Evolutionary conservation across 2,329 filamentous ascomycete genomes (phyloP).

Genomic region (Trichoderma pleuroti): DNA sequence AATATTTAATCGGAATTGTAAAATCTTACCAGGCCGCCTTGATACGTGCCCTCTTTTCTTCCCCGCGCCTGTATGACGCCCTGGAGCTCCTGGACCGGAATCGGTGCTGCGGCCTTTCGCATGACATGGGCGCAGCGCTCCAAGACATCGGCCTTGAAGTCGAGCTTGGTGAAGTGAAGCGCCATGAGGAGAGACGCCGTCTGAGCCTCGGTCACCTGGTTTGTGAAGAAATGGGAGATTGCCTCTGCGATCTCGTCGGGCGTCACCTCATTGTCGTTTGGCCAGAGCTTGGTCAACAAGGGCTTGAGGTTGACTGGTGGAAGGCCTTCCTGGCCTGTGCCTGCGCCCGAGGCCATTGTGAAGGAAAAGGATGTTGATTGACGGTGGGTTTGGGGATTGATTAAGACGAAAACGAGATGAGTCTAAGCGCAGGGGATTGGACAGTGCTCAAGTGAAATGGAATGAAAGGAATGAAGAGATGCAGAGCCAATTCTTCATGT

Average conservation of each 20-base stretch:
- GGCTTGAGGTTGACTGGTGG: slow-evolving; percentile 60
- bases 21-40: slow-evolving; percentile 71
- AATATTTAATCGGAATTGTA: neutral
- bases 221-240: slow-evolving; percentile 86
- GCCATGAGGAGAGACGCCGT: slow-evolving; percentile 83
- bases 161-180: slow-evolving; percentile 84
- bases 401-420: neutral
- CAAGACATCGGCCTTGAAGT: slow-evolving; percentile 80
- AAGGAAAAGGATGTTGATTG: neutral
- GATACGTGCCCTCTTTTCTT: slow-evolving; percentile 68
- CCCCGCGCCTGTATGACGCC: slow-evolving; percentile 58
- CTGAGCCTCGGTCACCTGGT: slow-evolving; percentile 83
- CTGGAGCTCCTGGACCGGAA: slow-evolving; percentile 62
- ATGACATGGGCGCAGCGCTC: slow-evolving; percentile 80
- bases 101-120: slow-evolving; percentile 70
- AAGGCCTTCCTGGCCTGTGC: slow-evolving; percentile 27
- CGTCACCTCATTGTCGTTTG: slow-evolving; percentile 53
- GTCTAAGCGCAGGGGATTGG: neutral
- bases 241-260: slow-evolving; percentile 85
- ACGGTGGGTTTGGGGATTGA: neutral
- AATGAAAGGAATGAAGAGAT: neutral
- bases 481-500: neutral
- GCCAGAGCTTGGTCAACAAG: slow-evolving; percentile 71
- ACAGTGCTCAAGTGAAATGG: neutral
- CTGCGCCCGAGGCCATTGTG: slow-evolving; percentile 29